Evolutionary conservation across 805 yeast genomes (phyloP).

Genomic region (Yarrowia hollandica): DNA sequence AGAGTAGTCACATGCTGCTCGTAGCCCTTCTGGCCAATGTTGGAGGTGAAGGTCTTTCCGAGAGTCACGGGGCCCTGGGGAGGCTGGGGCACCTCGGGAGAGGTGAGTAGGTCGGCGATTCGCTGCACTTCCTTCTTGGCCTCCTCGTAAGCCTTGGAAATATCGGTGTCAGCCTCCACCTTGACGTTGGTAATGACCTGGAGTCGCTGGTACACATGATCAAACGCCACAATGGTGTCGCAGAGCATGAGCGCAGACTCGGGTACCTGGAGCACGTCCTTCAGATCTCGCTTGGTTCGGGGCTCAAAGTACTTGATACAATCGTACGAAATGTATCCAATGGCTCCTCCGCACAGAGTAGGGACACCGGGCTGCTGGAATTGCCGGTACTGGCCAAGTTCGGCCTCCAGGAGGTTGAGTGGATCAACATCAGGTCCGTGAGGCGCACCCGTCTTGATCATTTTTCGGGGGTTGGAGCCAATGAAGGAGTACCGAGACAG

Average conservation of each 20-base stretch:
- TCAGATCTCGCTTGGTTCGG: slow-evolving; percentile 67
- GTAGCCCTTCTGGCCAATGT: slow-evolving; percentile 92
- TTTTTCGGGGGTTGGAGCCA: slow-evolving; percentile 80
- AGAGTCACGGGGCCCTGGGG: slow-evolving; percentile 70
- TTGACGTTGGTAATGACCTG: slow-evolving; percentile 83
- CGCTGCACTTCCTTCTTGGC: slow-evolving; percentile 57
- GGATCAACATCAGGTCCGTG: slow-evolving; percentile 75
- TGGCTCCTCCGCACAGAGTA: slow-evolving; percentile 93
- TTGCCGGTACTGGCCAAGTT: slow-evolving; percentile 62
- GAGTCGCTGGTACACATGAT: slow-evolving; percentile 89
- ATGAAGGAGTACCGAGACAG: slow-evolving; percentile 89
- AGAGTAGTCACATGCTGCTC: slow-evolving; percentile 74
- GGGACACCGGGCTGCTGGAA: slow-evolving; percentile 55
- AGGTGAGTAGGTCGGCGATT: slow-evolving; percentile 48
- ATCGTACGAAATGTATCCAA: slow-evolving; percentile 94
- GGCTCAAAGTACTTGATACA: slow-evolving; percentile 98
- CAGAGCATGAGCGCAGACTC: slow-evolving; percentile 90
- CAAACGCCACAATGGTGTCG: slow-evolving; percentile 88
- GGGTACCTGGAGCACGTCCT: slow-evolving; percentile 81
- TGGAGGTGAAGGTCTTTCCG: slow-evolving; percentile 62
- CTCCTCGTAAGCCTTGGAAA: slow-evolving; percentile 54
- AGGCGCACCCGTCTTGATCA: slow-evolving; percentile 78
- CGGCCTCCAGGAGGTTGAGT: slow-evolving; percentile 67
- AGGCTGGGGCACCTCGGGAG: slow-evolving; percentile 50
- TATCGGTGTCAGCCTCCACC: slow-evolving; percentile 42